Percentiles rank a stretch among this genome's conserved stretches.
Evolutionary conservation across 345 rosid genomes (phyloP).

Genomic region (Populus deltoides): DNA sequence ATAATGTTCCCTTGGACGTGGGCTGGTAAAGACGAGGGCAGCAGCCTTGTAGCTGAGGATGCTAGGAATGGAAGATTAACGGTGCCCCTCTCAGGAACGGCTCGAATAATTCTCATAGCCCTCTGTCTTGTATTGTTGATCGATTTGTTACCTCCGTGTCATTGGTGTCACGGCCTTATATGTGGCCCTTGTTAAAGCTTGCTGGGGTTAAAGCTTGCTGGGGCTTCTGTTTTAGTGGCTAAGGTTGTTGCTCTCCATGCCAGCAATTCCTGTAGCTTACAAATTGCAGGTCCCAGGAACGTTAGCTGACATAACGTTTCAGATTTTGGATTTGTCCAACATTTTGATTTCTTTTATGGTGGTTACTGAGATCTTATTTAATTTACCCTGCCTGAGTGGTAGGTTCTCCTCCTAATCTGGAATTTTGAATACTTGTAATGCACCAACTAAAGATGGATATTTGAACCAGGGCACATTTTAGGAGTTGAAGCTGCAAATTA

Average conservation of each 20-base stretch:
- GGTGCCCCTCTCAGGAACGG: no score
- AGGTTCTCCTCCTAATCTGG: background rate
- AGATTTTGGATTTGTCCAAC: background rate
- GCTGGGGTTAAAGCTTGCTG: background rate
- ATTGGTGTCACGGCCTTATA: background rate
- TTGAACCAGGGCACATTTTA: background rate
- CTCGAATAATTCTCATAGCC: no score
- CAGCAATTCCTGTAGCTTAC: background rate
- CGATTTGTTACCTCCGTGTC: background rate
- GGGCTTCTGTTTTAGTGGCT: background rate
- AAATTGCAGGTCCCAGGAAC: background rate
- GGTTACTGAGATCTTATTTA: background rate
- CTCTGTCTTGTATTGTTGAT: no score
- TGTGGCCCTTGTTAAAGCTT: background rate
- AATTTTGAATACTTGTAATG: background rate
- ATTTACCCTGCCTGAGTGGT: background rate
- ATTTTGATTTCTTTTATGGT: background rate
- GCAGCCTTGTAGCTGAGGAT: no score
- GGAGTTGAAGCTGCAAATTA: background rate
- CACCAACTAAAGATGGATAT: background rate
- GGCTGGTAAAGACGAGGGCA: no score
- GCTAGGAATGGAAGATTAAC: no score
- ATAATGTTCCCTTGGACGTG: no score
- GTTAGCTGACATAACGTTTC: background rate
- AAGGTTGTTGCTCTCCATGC: background rate